Evolutionary conservation across 1,284 basidiomycete species (phyloP).

Genomic region (Pholiota adiposa): DNA sequence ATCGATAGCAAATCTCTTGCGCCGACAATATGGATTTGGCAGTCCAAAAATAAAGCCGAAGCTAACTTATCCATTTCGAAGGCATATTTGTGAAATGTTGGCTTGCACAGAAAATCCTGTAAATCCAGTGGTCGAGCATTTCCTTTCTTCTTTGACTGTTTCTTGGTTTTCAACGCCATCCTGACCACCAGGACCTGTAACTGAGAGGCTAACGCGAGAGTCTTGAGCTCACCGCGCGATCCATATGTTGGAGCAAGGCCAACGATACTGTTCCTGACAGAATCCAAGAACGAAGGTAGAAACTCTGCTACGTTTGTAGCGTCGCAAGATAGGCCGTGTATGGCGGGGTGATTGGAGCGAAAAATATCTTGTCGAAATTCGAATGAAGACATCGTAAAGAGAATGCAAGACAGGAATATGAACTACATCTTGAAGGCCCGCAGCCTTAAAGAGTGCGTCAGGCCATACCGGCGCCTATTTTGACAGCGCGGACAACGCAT

Average conservation of each 20-base stretch:
- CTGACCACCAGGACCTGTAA: slow-evolving; percentile 32
- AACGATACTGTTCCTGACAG: slow-evolving; percentile 22
- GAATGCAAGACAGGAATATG: too few relatives aligned
- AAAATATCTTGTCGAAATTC: slow-evolving; percentile 8
- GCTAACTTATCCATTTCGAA: slow-evolving; percentile 52
- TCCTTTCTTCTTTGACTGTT: not conserved
- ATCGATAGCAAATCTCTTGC: slow-evolving; percentile 52
- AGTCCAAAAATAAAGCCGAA: slow-evolving; percentile 44
- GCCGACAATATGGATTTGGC: slow-evolving; percentile 38
- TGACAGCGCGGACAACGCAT: not conserved
- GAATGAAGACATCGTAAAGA: not conserved
- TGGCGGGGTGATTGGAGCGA: not conserved
- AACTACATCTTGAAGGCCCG: too few relatives aligned
- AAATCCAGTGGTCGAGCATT: slow-evolving; percentile 24
- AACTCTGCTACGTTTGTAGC: not conserved
- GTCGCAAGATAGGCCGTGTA: not conserved
- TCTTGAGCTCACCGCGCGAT: slow-evolving; percentile 32
- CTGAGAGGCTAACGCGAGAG: slow-evolving; percentile 41
- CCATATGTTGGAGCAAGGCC: slow-evolving; percentile 47
- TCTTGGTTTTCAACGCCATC: slow-evolving; percentile 24
- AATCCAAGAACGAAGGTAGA: slow-evolving; percentile 6
- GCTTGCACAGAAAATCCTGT: slow-evolving; percentile 35
- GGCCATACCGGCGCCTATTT: not conserved
- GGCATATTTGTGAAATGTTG: slow-evolving; percentile 33
- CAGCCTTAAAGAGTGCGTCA: too few relatives aligned